Percentiles rank a stretch among this genome's conserved stretches.
These are phyloP conservation scores for Cutaneotrichosporon curvatum DNA, from an alignment of 1,284 basidiomycete species.

Conservation along the genomic window DNA sequence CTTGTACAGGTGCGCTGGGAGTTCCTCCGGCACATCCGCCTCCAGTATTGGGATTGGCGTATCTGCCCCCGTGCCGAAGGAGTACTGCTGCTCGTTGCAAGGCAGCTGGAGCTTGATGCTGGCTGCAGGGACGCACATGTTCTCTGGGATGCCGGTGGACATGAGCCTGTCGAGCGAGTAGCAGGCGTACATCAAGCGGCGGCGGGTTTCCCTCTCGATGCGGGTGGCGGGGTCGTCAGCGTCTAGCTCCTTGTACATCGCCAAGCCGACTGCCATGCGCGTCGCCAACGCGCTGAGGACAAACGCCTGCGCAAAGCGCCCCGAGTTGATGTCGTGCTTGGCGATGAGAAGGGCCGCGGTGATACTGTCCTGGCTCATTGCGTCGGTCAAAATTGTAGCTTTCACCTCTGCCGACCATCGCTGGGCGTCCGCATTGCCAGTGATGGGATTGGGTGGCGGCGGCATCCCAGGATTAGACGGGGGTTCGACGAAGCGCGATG, in stretches of 20 bases:
- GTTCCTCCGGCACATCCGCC: background rate
- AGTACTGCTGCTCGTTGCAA: slow-evolving; percentile 14
- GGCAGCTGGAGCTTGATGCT: slow-evolving; percentile 9
- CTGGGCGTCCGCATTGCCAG: slow-evolving; percentile 4
- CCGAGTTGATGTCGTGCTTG: slow-evolving; percentile 21
- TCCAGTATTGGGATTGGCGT: slow-evolving; percentile 10
- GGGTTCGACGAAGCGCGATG: slow-evolving; percentile 15
- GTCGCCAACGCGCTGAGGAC: slow-evolving; percentile 14
- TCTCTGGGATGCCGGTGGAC: slow-evolving; percentile 20
- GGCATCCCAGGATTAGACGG: background rate
- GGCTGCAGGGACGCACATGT: slow-evolving; percentile 1
- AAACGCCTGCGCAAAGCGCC: slow-evolving; percentile 13
- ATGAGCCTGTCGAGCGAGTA: slow-evolving; percentile 23
- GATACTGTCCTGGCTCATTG: slow-evolving; percentile 17
- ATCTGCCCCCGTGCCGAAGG: slow-evolving; percentile 6
- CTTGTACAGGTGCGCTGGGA: background rate
- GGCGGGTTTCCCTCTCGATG: slow-evolving; percentile 18
- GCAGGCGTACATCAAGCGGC: slow-evolving; percentile 21
- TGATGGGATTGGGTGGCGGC: background rate
- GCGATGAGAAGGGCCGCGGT: slow-evolving; percentile 19
- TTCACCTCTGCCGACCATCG: slow-evolving; percentile 20
- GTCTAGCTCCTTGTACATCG: slow-evolving; percentile 14
- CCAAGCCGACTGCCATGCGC: slow-evolving; percentile 14
- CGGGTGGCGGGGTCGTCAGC: slow-evolving; percentile 2
- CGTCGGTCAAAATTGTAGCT: slow-evolving; percentile 10